Percentiles rank a stretch among this genome's conserved stretches.
Conservation (phyloP, 2,329 filamentous ascomycete genomes). For the Sphaerulina populicola region DNA sequence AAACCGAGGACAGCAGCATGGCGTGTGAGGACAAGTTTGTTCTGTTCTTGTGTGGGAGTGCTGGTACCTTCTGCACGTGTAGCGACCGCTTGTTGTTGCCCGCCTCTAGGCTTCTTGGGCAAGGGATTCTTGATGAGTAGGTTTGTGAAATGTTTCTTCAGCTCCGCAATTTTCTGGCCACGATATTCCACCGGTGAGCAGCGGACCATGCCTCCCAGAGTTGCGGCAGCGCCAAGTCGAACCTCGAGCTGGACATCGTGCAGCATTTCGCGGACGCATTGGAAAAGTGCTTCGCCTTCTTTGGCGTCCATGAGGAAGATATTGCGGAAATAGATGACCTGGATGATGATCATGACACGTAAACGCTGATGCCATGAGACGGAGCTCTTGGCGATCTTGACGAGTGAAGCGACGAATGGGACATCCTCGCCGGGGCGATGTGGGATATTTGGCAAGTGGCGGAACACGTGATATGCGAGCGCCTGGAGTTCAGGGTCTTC, state of each 20-base stretch:
- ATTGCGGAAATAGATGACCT: conserved; percentile 94
- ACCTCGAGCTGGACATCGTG: conserved; percentile 88
- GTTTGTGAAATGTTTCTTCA: conserved; percentile 71
- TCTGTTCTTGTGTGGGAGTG: conserved; percentile 62
- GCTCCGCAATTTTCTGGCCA: conserved; percentile 62
- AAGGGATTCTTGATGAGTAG: conserved; percentile 77
- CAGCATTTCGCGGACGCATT: conserved; percentile 92
- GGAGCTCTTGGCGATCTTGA: conserved; percentile 76
- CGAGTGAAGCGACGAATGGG: conserved; percentile 74
- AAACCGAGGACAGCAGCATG: conserved; percentile 89
- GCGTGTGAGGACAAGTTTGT: conserved; percentile 68
- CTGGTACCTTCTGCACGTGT: conserved; percentile 38
- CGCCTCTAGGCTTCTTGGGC: conserved; percentile 56
- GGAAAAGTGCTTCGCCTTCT: conserved; percentile 74
- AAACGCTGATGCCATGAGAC: conserved; percentile 92
- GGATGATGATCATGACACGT: conserved; percentile 93
- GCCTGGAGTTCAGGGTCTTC: conserved; percentile 94
- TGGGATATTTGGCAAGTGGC: conserved; percentile 89
- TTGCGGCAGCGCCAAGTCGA: conserved; percentile 82
- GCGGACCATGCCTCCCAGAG: conserved; percentile 92
- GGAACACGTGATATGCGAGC: conserved; percentile 92
- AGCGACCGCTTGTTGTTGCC: neutral
- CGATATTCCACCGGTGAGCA: conserved; percentile 80
- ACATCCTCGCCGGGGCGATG: conserved; percentile 79
- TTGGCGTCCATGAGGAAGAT: conserved; percentile 72